These are phyloP conservation scores for Didymella arachidicola DNA, from an alignment of 2,329 filamentous ascomycete species.

Conservation along the genomic window DNA sequence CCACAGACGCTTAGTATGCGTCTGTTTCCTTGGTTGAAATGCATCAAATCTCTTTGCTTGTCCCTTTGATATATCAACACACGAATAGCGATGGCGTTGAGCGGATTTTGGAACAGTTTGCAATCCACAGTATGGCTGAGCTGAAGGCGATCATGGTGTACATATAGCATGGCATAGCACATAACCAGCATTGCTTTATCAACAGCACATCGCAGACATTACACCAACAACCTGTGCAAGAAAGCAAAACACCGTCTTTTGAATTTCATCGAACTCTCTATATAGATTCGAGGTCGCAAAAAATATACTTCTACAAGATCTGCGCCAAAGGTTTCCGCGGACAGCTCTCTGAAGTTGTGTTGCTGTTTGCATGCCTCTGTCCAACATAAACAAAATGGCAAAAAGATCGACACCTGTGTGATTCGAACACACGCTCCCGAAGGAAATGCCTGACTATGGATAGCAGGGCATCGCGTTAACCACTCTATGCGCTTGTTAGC, in stretches of 20 bases:
- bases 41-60: neutral
- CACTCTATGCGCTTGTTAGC: conserved; percentile 8
- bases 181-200: neutral
- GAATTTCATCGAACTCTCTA: too few relatives aligned
- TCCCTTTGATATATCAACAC: neutral
- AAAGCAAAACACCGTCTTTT: too few relatives aligned
- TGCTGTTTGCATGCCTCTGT: too few relatives aligned
- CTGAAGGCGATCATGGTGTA: neutral
- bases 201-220: too few relatives aligned
- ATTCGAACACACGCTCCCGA: conserved; percentile 43
- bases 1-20: conserved; percentile 8
- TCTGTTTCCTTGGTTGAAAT: neutral
- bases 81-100: conserved; percentile 5
- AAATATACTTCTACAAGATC: too few relatives aligned
- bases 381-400: neutral
- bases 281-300: too few relatives aligned
- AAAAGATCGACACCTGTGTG: conserved; percentile 36
- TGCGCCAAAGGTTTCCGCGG: too few relatives aligned
- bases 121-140: neutral
- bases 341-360: neutral
- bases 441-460: conserved; percentile 29
- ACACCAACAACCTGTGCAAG: too few relatives aligned
- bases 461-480: conserved; percentile 24
- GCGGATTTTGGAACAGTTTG: neutral
- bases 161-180: neutral